These are phyloP conservation scores for Zasmidium cellare DNA, from an alignment of 2,329 filamentous ascomycete genomes.

Conservation along the genomic window DNA sequence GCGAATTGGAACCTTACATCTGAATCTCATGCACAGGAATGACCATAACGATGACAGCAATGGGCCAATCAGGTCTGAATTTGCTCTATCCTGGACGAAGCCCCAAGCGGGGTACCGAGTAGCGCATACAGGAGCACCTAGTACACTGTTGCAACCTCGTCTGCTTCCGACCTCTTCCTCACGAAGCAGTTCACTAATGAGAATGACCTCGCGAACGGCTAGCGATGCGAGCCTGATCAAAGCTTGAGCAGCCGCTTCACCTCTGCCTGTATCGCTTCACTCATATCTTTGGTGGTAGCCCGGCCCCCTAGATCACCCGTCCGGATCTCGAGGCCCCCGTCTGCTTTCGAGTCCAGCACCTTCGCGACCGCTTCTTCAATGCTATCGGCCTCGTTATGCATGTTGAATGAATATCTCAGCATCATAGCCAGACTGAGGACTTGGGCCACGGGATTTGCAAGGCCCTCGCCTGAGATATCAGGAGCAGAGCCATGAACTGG, in stretches of 20 bases:
- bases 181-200: not conserved
- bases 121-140: no score
- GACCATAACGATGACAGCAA: no score
- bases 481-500: slow-evolving; percentile 36
- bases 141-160: no score
- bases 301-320: slow-evolving; percentile 58
- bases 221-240: not conserved
- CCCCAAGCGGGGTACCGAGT: no score
- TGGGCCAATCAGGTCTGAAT: no score
- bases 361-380: slow-evolving; percentile 54
- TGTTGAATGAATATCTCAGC: slow-evolving; percentile 34
- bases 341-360: slow-evolving; percentile 55
- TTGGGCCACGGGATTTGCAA: slow-evolving; percentile 35
- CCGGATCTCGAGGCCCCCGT: slow-evolving; percentile 51
- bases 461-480: slow-evolving; percentile 35
- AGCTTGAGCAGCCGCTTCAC: slow-evolving; percentile 26
- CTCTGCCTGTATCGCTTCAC: slow-evolving; percentile 39
- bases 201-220: not conserved
- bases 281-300: slow-evolving; percentile 44
- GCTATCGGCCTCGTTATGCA: slow-evolving; percentile 37
- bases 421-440: slow-evolving; percentile 37
- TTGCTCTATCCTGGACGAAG: no score
- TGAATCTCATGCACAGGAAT: no score
- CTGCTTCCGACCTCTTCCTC: no score
- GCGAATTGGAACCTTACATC: no score